A percentile compares a stretch with the other conserved stretches of the same genome.
These are phyloP conservation scores for Clavispora asparagi DNA, from an alignment of 805 yeast genomes.

Conservation along the genomic window DNA sequence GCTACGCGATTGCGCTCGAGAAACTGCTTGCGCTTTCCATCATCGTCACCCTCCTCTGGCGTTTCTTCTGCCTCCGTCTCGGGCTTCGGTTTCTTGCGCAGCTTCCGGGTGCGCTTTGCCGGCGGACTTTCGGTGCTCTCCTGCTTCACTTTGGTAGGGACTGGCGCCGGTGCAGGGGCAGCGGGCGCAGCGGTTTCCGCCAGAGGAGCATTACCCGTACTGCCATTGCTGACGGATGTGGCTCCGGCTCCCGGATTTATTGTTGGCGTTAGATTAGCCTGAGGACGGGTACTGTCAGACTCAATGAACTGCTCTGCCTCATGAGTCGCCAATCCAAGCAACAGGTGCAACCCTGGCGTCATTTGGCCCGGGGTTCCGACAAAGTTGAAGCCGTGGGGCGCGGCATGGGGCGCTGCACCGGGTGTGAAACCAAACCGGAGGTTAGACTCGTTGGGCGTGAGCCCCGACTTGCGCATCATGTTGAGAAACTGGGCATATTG, in stretches of 20 bases:
- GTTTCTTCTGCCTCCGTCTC: background rate
- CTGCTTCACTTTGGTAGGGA: background rate
- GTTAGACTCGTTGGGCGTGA: slow-evolving; percentile 74
- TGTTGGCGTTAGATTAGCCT: background rate
- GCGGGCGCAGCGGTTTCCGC: background rate
- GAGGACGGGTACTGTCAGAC: too few relatives aligned
- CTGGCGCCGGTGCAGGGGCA: background rate
- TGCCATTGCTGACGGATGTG: too few relatives aligned
- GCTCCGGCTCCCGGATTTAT: too few relatives aligned
- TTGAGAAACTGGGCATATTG: slow-evolving; percentile 20
- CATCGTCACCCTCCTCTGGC: slow-evolving; percentile 14
- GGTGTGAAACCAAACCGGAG: slow-evolving; percentile 71
- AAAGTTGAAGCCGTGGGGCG: slow-evolving; percentile 26
- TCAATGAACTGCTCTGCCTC: background rate
- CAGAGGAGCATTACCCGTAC: too few relatives aligned
- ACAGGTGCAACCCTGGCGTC: slow-evolving; percentile 43
- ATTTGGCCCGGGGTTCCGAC: slow-evolving; percentile 41
- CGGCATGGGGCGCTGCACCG: slow-evolving; percentile 29
- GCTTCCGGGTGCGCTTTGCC: background rate
- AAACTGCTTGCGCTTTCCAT: slow-evolving; percentile 60
- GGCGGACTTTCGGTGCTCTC: background rate
- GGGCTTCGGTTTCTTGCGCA: background rate
- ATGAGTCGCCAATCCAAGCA: slow-evolving; percentile 26
- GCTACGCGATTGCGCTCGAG: slow-evolving; percentile 92
- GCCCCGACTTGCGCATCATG: slow-evolving; percentile 46